Base-by-base conservation (phyloP, 176 grass and related monocot genomes). In the Thinopyrum elongatum region DNA sequence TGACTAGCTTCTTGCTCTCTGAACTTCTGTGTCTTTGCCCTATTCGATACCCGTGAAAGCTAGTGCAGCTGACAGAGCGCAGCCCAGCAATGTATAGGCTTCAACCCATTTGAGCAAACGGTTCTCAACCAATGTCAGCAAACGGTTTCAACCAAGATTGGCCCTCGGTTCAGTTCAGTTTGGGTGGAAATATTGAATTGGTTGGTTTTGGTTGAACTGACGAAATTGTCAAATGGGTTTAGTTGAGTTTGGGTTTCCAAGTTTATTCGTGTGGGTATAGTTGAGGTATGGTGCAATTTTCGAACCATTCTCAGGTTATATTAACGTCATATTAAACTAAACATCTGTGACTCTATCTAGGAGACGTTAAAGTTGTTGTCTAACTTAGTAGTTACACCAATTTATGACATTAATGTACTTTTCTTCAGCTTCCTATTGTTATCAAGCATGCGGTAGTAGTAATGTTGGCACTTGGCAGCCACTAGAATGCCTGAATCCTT, bases 331-430 rank as follows among this genome's bases (percentile, higher is more conserved):
- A 4, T 44, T 73, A 44, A 73, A 72, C 69, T 72, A 41, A 70
- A 70, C 68, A 80, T 73, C n/a, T 71, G 23, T 49, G 66, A 41
- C 53, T 73, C 26, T 53, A 59, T 82, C 27, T 49, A 61, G 41
- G 65, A 72, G 27, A 25, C 25, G 36, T 33, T 69, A n/a, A 30
- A 35, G 27, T 79, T 14, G 33, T 60, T 74, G 29, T 74, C 75
- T 59, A 55, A 47, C 67, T 35, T 51, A 51, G 47, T 30, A 83
- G n/a, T 81, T 65, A 11, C 39, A 31, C 6, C 22, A 82, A 82
- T 38, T 25, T 17, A 49, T 73, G n/a, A 41, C 39, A 74, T 74
- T 29, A 34, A 71, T 83, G 31, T n/a, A 73, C 41, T 59, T 83
- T 71, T 8, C 51, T 83, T 73, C 6, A 73, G 33, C 21, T 22